phyloP scores from a whole-genome alignment of 208 protist genomes.

The Crithidia acanthocephali region DNA sequence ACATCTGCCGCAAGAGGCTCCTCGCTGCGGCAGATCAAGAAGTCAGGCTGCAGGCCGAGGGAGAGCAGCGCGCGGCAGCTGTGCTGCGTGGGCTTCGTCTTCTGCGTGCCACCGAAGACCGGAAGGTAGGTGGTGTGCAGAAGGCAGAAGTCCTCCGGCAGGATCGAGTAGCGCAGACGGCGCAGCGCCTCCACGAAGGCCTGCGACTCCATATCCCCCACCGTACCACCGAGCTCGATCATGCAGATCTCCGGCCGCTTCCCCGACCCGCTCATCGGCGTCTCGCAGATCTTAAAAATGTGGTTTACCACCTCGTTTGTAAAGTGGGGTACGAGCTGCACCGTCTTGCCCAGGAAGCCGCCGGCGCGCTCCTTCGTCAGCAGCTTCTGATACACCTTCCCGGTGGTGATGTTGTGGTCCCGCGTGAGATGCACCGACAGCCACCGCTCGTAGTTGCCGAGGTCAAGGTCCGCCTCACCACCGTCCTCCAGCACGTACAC shows the following conservation, averaged over 20 bases:
- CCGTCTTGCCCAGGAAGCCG: conserved; percentile 99
- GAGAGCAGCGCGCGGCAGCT: conserved; percentile 95
- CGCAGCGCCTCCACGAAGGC: conserved; percentile 98
- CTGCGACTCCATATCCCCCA: conserved; percentile 99
- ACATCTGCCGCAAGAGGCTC: conserved; percentile 80
- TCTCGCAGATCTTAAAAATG: conserved; percentile 89
- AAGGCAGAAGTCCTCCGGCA: conserved; percentile 86
- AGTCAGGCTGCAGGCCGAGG: conserved; percentile 97
- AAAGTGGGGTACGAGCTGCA: conserved; percentile 98
- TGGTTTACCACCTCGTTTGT: conserved; percentile 92
- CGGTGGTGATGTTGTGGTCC: conserved; percentile 99
- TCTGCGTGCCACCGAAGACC: conserved; percentile 96
- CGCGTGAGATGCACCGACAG: conserved; percentile 93
- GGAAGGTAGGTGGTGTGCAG: conserved; percentile 92
- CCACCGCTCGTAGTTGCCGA: conserved; percentile 99
- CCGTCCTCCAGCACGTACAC: conserved; percentile 99
- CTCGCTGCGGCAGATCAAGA: conserved; percentile 97
- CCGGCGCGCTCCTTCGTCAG: conserved; percentile 97
- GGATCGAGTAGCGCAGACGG: conserved; percentile 84
- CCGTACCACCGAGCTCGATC: conserved; percentile 98
- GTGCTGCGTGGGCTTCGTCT: conserved; percentile 99
- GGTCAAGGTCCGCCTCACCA: conserved; percentile 97
- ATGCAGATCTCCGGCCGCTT: conserved; percentile 95
- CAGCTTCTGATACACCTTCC: conserved; percentile 98
- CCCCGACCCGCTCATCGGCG: conserved; percentile 79